Evolutionary conservation across 768 basidiomycete species (phyloP).

Genomic region (Termitomyces sp.): DNA sequence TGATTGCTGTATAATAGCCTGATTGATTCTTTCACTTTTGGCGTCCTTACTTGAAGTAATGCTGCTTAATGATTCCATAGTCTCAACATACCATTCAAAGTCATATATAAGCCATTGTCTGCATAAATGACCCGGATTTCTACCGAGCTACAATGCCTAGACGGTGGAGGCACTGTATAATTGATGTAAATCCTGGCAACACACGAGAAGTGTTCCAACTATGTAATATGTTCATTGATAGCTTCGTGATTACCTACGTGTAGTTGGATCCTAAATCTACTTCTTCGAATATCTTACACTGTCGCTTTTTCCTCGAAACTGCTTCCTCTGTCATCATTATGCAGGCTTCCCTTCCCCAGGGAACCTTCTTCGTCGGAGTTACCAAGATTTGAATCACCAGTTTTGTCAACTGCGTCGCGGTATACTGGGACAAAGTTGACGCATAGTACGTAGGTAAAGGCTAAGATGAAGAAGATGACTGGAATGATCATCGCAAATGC

Average conservation of each 20-base stretch:
- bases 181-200: background rate
- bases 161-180: background rate
- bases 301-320: conserved; percentile 1
- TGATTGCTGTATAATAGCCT: conserved; percentile 3
- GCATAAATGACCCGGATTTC: too few species aligned
- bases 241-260: background rate
- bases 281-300: background rate
- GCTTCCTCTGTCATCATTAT: conserved; percentile 11
- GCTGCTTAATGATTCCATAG: too few species aligned
- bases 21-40: background rate
- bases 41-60: background rate
- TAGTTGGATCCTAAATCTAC: background rate
- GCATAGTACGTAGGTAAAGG: conserved; percentile 21
- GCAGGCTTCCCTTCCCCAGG: conserved; percentile 2
- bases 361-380: background rate
- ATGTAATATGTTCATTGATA: background rate
- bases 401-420: conserved; percentile 21
- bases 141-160: background rate
- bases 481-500: conserved; percentile 30
- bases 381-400: conserved; percentile 11
- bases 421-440: conserved; percentile 27
- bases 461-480: conserved; percentile 23
- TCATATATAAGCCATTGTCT: too few species aligned
- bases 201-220: background rate
- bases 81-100: background rate